Evolutionary conservation across 2,329 filamentous ascomycete species (phyloP), one percentile per base, ranked within the genome.

Genomic region (Hortaea werneckii): DNA sequence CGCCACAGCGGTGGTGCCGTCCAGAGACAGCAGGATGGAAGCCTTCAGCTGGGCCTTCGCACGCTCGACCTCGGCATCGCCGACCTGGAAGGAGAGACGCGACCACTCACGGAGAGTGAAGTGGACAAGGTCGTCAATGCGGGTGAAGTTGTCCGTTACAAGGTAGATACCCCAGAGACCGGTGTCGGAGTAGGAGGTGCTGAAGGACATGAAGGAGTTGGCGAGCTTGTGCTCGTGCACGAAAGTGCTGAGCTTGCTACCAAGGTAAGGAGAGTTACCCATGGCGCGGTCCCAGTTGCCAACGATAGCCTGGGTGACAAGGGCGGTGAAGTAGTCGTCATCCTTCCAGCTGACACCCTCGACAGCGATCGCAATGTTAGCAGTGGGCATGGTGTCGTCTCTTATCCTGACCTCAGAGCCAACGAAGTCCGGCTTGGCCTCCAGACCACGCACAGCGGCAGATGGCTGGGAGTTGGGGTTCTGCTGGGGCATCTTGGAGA

Each of bases 201-300:
- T 95, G 76, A 98, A 98, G 76, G 87, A 94, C 94, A 98, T 98
- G 79, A 95, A 98, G 80, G 89, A 95, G 77, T 95, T 98, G 70
- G 92, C 92, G 52, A 98, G 80, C 69, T 89, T 83, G 74, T 96
- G 81, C 73, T 94, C 83, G 78, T 94, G 86, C 58, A 98, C 83
- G 63, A 92, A 87, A 56, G 84, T 82, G 76, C 87, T 95, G 62
- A 98, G 87, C 79, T 94, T 95, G 85, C 88, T 95, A 62, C 94
- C 92, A 65, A 95, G 84, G 76, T 95, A 92, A 56, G 89, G 84
- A 50, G 92, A 92, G 71, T 92, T 95, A 65, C 94, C 92, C 82
- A 96, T 90, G 59, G 92, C 86, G 73, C 92, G 92, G 76, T 98
- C 92, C 82, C 94, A 98, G 82, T 98, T 98, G 66, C 92, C 92